Conservation (phyloP, 2,329 filamentous ascomycete species). For the Fusarium miscanthi region DNA sequence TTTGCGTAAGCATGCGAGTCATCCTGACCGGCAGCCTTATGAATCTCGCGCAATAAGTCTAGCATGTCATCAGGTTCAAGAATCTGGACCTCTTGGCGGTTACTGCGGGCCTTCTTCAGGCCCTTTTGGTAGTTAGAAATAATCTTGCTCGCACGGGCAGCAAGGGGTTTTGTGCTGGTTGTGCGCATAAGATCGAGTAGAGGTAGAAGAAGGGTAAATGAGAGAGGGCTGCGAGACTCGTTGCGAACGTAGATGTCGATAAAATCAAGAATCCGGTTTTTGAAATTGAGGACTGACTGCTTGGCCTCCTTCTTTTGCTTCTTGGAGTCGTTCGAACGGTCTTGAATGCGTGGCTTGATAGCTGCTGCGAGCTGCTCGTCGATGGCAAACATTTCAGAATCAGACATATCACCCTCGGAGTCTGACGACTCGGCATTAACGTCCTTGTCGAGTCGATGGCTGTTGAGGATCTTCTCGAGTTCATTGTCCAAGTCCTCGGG, state of each 20-base stretch:
- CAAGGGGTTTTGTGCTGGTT: slow-evolving; percentile 80
- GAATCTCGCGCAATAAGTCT: slow-evolving; percentile 72
- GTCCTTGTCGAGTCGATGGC: slow-evolving; percentile 71
- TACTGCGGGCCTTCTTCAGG: slow-evolving; percentile 65
- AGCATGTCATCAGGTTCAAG: slow-evolving; percentile 62
- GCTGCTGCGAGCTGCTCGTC: slow-evolving; percentile 86
- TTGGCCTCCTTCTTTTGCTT: slow-evolving; percentile 89
- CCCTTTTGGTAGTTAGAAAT: slow-evolving; percentile 78
- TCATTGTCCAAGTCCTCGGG: slow-evolving; percentile 73
- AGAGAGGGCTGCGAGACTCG: slow-evolving; percentile 74
- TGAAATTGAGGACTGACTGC: slow-evolving; percentile 92
- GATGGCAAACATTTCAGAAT: slow-evolving; percentile 93
- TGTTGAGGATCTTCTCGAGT: slow-evolving; percentile 81
- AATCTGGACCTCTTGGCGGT: slow-evolving; percentile 52
- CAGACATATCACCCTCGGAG: slow-evolving; percentile 86
- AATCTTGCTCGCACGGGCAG: slow-evolving; percentile 77
- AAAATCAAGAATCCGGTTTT: slow-evolving; percentile 90
- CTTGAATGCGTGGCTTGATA: slow-evolving; percentile 80
- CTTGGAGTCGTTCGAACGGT: slow-evolving; percentile 70
- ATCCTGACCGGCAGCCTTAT: slow-evolving; percentile 72
- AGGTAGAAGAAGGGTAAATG: slow-evolving; percentile 78
- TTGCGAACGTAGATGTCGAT: slow-evolving; percentile 86
- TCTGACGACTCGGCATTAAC: slow-evolving; percentile 66
- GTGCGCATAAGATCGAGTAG: slow-evolving; percentile 80
- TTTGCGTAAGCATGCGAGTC: slow-evolving; percentile 77